Evolutionary conservation across 805 yeast species (phyloP).

Genomic region (Ogataea angusta): DNA sequence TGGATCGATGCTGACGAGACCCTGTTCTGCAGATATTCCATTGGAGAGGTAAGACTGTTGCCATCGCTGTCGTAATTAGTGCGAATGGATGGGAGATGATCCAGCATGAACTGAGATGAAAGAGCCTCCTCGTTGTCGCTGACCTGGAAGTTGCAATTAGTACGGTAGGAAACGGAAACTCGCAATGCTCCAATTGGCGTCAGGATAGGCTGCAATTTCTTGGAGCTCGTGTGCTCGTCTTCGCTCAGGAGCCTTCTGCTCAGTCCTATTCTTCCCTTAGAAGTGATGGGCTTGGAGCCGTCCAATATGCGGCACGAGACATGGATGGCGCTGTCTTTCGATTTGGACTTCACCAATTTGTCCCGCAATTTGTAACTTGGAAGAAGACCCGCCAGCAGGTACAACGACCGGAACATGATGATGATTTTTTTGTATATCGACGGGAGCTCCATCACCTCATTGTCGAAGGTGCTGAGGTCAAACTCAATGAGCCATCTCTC

Average conservation of each 20-base stretch:
- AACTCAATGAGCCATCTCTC: slow-evolving; percentile 93
- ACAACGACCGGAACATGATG: slow-evolving; percentile 68
- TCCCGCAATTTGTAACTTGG: slow-evolving; percentile 66
- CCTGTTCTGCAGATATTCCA: slow-evolving; percentile 18
- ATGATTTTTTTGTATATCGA: slow-evolving; percentile 71
- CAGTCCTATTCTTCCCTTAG: slow-evolving; percentile 82
- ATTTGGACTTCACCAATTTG: slow-evolving; percentile 34
- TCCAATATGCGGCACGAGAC: slow-evolving; percentile 65
- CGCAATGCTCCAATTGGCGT: slow-evolving; percentile 74
- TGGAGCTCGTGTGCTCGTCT: slow-evolving; percentile 52
- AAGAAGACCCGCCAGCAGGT: slow-evolving; percentile 60
- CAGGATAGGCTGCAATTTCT: slow-evolving; percentile 63
- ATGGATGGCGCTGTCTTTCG: slow-evolving; percentile 29
- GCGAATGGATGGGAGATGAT: slow-evolving; percentile 11
- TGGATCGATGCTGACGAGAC: slow-evolving; percentile 26
- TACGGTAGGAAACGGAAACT: slow-evolving; percentile 77
- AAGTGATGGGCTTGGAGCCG: slow-evolving; percentile 73
- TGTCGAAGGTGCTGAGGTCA: slow-evolving; percentile 44
- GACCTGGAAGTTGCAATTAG: slow-evolving; percentile 62
- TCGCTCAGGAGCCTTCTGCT: slow-evolving; percentile 45
- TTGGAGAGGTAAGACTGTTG: slow-evolving; percentile 15
- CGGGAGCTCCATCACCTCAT: slow-evolving; percentile 53
- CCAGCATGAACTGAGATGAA: slow-evolving; percentile 37
- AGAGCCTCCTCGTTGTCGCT: slow-evolving; percentile 64
- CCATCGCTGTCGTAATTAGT: slow-evolving; percentile 17